These are phyloP conservation scores for Pezicula carpinea DNA, from an alignment of 2,329 filamentous ascomycete species.

Conservation along the genomic window DNA sequence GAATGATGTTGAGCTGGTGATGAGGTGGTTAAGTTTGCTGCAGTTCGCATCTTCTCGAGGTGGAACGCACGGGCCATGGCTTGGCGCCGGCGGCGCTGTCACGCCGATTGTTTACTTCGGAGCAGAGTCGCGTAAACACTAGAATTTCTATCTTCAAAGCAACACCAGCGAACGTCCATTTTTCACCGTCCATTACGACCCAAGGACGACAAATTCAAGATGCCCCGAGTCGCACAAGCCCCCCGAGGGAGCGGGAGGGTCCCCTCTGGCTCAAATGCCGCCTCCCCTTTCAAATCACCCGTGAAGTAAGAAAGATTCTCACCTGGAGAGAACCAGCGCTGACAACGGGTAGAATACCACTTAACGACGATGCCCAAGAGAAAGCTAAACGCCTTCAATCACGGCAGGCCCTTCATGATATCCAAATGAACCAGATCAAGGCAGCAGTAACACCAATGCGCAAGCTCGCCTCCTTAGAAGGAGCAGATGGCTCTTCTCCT, in stretches of 20 bases:
- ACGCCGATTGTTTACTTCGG: too few relatives aligned
- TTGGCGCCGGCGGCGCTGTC: too few relatives aligned
- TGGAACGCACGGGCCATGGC: too few relatives aligned
- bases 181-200: background rate
- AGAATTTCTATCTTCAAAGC: too few relatives aligned
- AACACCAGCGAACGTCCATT: too few relatives aligned
- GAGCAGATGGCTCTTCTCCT: constrained; percentile 52
- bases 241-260: constrained; percentile 35
- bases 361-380: constrained; percentile 93
- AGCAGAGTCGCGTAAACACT: too few relatives aligned
- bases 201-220: constrained; percentile 22
- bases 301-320: constrained; percentile 25
- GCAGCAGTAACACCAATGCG: constrained; percentile 71
- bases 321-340: background rate
- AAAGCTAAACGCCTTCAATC: constrained; percentile 84
- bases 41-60: background rate
- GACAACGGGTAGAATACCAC: constrained; percentile 63
- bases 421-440: constrained; percentile 88
- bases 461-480: constrained; percentile 55
- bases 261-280: constrained; percentile 32
- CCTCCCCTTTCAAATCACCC: constrained; percentile 29
- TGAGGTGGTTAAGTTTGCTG: background rate
- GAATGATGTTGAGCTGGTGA: background rate
- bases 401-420: constrained; percentile 81
- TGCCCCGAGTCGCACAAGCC: constrained; percentile 52